Evolutionary conservation across 768 basidiomycete species (phyloP).

Genomic region (Kwoniella europaea): DNA sequence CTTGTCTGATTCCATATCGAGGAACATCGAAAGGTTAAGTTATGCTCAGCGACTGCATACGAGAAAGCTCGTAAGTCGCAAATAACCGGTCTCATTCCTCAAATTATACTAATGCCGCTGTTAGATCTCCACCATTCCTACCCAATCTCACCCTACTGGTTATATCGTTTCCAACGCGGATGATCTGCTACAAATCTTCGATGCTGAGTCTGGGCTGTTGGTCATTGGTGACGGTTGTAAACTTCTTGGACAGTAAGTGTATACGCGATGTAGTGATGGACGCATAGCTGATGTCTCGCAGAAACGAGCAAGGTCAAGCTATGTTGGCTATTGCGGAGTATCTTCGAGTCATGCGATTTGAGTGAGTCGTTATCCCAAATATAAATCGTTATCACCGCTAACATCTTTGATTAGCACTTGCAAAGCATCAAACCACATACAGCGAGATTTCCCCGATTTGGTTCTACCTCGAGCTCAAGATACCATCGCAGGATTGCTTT

Average conservation of each 20-base stretch:
- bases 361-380: constrained; percentile 55
- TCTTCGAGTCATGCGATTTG: constrained; percentile 72
- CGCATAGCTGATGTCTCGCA: constrained; percentile 60
- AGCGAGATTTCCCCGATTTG: constrained; percentile 74
- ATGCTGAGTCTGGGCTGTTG: constrained; percentile 64
- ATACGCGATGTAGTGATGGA: constrained; percentile 68
- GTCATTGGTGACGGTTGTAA: constrained; percentile 68
- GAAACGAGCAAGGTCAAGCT: constrained; percentile 68
- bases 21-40: constrained; percentile 77
- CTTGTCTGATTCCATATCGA: constrained; percentile 76
- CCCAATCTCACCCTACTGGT: constrained; percentile 71
- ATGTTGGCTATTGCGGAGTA: constrained; percentile 80
- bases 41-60: constrained; percentile 77
- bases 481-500: constrained; percentile 73
- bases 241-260: constrained; percentile 60
- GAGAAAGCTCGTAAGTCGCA: constrained; percentile 70
- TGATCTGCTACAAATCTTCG: constrained; percentile 76
- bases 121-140: constrained; percentile 74
- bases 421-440: constrained; percentile 72
- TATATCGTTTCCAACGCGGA: constrained; percentile 81
- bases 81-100: neutral
- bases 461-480: constrained; percentile 64
- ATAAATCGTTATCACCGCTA: constrained; percentile 22
- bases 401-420: constrained; percentile 62
- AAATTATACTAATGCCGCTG: neutral